These are phyloP conservation scores for Mortierella sp. DNA, from an alignment of 371 early-diverging fungal genomes.

Conservation along the genomic window DNA sequence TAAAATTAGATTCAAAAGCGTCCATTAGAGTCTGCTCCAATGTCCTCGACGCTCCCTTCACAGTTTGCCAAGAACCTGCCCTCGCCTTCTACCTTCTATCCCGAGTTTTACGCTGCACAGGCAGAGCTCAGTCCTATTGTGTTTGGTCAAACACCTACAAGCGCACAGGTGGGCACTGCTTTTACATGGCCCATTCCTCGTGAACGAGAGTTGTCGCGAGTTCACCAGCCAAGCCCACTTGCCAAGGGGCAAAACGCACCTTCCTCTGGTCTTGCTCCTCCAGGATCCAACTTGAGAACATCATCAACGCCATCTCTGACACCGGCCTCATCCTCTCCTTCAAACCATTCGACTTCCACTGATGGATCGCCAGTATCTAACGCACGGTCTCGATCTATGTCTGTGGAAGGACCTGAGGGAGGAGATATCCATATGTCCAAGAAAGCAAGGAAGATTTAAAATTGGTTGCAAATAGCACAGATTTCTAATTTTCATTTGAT, in stretches of 20 bases:
- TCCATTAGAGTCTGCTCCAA: conserved; percentile 49
- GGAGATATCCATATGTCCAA: conserved; percentile 30
- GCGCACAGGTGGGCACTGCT: conserved; percentile 44
- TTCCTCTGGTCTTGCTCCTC: conserved; percentile 23
- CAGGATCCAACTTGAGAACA: conserved; percentile 44
- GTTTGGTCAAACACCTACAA: conserved; percentile 53
- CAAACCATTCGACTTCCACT: conserved; percentile 27
- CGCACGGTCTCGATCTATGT: conserved; percentile 38
- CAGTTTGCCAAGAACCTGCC: conserved; percentile 85
- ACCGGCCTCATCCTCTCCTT: conserved; percentile 27
- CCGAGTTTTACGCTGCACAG: conserved; percentile 73
- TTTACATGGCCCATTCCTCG: conserved; percentile 50
- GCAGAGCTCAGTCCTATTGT: conserved; percentile 55
- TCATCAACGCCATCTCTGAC: conserved; percentile 26
- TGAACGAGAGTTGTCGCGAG: conserved; percentile 46
- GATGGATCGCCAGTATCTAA: conserved; percentile 45
- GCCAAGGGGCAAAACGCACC: conserved; percentile 44
- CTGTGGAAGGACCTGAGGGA: conserved; percentile 30
- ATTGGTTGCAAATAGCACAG: too few relatives aligned
- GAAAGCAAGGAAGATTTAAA: conserved; percentile 38
- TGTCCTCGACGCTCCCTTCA: conserved; percentile 58
- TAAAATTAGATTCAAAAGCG: conserved; percentile 46
- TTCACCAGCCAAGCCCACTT: conserved; percentile 54
- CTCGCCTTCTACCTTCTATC: conserved; percentile 83
- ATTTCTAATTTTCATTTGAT: too few relatives aligned